phyloP scores from a whole-genome alignment of 192 early-diverging fungal genomes.

The Chytriomyces sp. region DNA sequence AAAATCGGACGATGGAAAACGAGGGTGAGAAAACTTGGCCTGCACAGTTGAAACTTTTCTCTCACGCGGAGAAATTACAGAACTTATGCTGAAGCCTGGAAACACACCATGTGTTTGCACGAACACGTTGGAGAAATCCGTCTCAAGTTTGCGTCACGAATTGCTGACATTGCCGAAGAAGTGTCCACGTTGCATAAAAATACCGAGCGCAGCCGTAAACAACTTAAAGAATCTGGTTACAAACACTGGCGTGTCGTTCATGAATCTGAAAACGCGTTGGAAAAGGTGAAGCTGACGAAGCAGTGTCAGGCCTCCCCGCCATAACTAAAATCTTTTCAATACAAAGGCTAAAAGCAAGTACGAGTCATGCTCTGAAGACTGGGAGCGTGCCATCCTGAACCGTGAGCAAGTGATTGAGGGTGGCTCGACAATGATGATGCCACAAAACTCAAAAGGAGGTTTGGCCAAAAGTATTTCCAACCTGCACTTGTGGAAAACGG shows the following conservation, averaged over 20 bases:
- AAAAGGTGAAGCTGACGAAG: conserved; percentile 68
- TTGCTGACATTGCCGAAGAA: conserved; percentile 82
- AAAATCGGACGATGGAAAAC: conserved; percentile 35
- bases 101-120: conserved; percentile 78
- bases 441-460: conserved; percentile 46
- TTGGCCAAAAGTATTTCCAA: conserved; percentile 56
- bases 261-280: conserved; percentile 78
- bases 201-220: conserved; percentile 78
- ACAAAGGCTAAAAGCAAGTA: conserved; percentile 74
- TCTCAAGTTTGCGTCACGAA: conserved; percentile 72
- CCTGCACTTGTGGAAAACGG: conserved; percentile 52
- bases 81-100: conserved; percentile 80
- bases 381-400: conserved; percentile 71
- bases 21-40: conserved; percentile 46
- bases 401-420: conserved; percentile 35
- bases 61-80: conserved; percentile 34
- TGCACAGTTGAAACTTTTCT: not conserved
- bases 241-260: conserved; percentile 75
- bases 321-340: not conserved
- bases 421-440: conserved; percentile 27
- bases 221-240: conserved; percentile 82
- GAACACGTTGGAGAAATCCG: conserved; percentile 81
- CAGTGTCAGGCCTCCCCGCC: not conserved
- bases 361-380: conserved; percentile 79
- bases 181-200: conserved; percentile 74